These are phyloP conservation scores for Penicillium coprophilum DNA, from an alignment of 495 filamentous ascomycete species.

Conservation along the genomic window DNA sequence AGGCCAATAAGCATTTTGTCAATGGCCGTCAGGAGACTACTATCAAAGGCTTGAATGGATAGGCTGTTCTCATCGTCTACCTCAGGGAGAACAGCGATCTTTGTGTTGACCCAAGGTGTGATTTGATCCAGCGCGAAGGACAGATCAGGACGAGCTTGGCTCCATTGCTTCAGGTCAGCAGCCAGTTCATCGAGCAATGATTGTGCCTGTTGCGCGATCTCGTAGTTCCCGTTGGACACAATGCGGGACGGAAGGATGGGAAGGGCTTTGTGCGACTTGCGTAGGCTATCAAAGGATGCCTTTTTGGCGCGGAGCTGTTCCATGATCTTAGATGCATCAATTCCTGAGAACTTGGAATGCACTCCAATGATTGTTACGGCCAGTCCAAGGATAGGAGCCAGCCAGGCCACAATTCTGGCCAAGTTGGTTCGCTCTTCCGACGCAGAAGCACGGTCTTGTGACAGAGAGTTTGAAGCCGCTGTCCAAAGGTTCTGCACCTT, in stretches of 20 bases:
- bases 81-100: slow-evolving; percentile 13
- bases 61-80: slow-evolving; percentile 19
- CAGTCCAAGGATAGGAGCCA: slow-evolving; percentile 49
- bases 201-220: slow-evolving; percentile 46
- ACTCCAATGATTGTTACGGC: slow-evolving; percentile 50
- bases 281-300: slow-evolving; percentile 42
- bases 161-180: slow-evolving; percentile 41
- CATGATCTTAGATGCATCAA: slow-evolving; percentile 42
- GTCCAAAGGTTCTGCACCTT: slow-evolving; percentile 47
- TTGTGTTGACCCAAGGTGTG: slow-evolving; percentile 40
- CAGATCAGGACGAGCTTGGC: slow-evolving; percentile 54
- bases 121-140: slow-evolving; percentile 64
- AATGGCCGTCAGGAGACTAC: slow-evolving; percentile 55
- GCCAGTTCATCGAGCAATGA: slow-evolving; percentile 45
- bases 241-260: slow-evolving; percentile 57
- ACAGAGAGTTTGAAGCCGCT: slow-evolving; percentile 31
- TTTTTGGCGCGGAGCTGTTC: slow-evolving; percentile 50
- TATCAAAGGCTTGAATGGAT: slow-evolving; percentile 48
- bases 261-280: slow-evolving; percentile 43
- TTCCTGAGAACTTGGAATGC: slow-evolving; percentile 59
- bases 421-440: slow-evolving; percentile 22
- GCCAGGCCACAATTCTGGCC: slow-evolving; percentile 43
- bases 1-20: slow-evolving; percentile 72
- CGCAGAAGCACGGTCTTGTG: slow-evolving; percentile 24
- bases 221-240: slow-evolving; percentile 42